These are phyloP conservation scores for Dactylellina sp. DNA, from an alignment of 2,329 filamentous ascomycete species.

Conservation along the genomic window DNA sequence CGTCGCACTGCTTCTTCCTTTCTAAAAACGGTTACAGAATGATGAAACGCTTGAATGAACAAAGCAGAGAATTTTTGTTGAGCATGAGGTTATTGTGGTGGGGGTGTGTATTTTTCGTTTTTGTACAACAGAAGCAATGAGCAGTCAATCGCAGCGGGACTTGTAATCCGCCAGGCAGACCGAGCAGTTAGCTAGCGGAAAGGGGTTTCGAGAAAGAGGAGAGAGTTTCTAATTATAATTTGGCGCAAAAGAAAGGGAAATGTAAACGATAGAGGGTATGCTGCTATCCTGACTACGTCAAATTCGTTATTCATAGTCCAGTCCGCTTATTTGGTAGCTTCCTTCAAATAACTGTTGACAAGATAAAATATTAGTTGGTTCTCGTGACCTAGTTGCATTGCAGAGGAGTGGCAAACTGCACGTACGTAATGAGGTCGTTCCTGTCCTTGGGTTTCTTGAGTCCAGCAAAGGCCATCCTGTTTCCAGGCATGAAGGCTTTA, in stretches of 20 bases:
- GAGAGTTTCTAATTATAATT: slow-evolving; percentile 7
- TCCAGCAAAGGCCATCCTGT: slow-evolving; percentile 99
- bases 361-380: neutral
- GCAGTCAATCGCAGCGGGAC: too few relatives aligned
- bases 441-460: slow-evolving; percentile 99
- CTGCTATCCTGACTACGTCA: neutral
- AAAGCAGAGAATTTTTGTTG: too few relatives aligned
- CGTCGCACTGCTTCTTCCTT: too few relatives aligned
- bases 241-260: neutral
- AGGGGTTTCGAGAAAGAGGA: neutral
- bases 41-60: too few relatives aligned
- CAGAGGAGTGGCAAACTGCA: slow-evolving; percentile 59
- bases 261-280: neutral
- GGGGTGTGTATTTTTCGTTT: too few relatives aligned
- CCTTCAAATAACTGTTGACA: slow-evolving; percentile 36
- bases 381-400: neutral
- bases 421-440: slow-evolving; percentile 97
- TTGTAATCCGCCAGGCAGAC: too few relatives aligned
- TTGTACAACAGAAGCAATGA: too few relatives aligned
- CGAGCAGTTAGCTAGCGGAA: too few relatives aligned
- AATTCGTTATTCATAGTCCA: slow-evolving; percentile 13
- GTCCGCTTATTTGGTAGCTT: slow-evolving; percentile 27
- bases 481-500: slow-evolving; percentile 99
- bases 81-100: too few relatives aligned
- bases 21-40: too few relatives aligned